Evolutionary conservation across 768 basidiomycete genomes (phyloP).

Genomic region (Boletus reticulatus): DNA sequence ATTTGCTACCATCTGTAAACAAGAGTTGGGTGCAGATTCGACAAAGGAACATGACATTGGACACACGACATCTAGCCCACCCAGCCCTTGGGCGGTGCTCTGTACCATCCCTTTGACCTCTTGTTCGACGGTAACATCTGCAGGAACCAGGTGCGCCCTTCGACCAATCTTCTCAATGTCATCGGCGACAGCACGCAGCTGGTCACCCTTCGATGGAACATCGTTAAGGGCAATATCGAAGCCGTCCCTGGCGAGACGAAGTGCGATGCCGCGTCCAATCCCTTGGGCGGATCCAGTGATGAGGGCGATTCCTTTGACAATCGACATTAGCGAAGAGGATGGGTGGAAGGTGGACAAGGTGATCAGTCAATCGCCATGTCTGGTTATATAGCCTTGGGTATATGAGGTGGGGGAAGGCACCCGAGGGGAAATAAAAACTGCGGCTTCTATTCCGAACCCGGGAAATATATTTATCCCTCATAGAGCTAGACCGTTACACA

Average conservation of each 20-base stretch:
- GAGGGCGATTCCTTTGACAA: conserved; percentile 31
- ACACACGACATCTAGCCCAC: conserved; percentile 48
- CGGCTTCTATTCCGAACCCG: too few species aligned
- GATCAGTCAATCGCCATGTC: too few species aligned
- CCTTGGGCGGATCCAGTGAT: conserved; percentile 35
- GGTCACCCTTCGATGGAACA: conserved; percentile 22
- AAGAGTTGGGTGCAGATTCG: background rate
- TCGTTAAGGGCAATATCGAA: conserved; percentile 33
- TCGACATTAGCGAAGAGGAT: conserved; percentile 12
- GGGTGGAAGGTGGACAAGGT: background rate
- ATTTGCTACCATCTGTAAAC: conserved; percentile 27
- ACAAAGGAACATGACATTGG: background rate
- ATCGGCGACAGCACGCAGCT: conserved; percentile 26
- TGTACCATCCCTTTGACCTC: conserved; percentile 43
- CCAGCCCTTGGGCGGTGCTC: conserved; percentile 29
- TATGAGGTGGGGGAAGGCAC: too few species aligned
- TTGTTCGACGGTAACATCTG: conserved; percentile 41
- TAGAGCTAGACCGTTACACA: background rate
- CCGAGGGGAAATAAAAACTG: background rate
- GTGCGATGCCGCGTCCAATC: conserved; percentile 29
- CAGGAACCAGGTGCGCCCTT: conserved; percentile 26
- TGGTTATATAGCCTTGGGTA: background rate
- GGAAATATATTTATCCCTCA: background rate
- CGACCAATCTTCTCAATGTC: conserved; percentile 32
- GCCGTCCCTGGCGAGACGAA: conserved; percentile 35